A percentile compares a stretch with the other conserved stretches of the same genome.
Conservation (phyloP, 2,329 filamentous ascomycete species). For the Calycina marina region DNA sequence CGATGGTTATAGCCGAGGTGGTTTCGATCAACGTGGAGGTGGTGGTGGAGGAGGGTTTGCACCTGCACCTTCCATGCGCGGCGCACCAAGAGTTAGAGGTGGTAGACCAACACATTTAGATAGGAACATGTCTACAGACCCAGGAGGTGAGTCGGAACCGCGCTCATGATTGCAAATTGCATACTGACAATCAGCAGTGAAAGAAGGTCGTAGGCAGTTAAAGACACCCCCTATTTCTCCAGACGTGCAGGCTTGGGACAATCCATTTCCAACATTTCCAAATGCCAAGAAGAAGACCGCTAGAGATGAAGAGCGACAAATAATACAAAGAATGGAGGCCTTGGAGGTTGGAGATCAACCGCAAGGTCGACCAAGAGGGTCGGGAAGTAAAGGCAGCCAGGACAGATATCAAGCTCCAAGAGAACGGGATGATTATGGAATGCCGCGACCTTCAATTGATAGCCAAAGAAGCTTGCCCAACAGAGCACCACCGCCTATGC, state of each 20-base stretch:
- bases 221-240: constrained; percentile 25
- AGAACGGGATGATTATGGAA: constrained; percentile 15
- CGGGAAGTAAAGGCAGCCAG: constrained; percentile 15
- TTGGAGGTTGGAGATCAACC: constrained; percentile 17
- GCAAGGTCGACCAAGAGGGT: constrained; percentile 9
- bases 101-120: constrained; percentile 15
- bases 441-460: constrained; percentile 13
- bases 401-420: constrained; percentile 6
- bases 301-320: constrained; percentile 25
- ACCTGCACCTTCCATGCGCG: constrained; percentile 8
- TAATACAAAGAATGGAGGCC: constrained; percentile 18
- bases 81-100: constrained; percentile 10
- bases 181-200: constrained; percentile 10
- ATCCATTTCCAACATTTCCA: constrained; percentile 32
- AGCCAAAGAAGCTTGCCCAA: constrained; percentile 13
- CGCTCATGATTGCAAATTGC: constrained; percentile 7
- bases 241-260: constrained; percentile 28
- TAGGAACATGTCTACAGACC: constrained; percentile 13
- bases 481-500: constrained; percentile 9
- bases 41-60: constrained; percentile 16
- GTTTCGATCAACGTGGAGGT: constrained; percentile 14
- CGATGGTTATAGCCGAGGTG: constrained; percentile 13
- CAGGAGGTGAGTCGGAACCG: constrained; percentile 17
- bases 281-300: constrained; percentile 25
- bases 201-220: constrained; percentile 11